These are phyloP conservation scores for Russula ochroleuca DNA, from an alignment of 768 basidiomycete genomes.

Conservation along the genomic window DNA sequence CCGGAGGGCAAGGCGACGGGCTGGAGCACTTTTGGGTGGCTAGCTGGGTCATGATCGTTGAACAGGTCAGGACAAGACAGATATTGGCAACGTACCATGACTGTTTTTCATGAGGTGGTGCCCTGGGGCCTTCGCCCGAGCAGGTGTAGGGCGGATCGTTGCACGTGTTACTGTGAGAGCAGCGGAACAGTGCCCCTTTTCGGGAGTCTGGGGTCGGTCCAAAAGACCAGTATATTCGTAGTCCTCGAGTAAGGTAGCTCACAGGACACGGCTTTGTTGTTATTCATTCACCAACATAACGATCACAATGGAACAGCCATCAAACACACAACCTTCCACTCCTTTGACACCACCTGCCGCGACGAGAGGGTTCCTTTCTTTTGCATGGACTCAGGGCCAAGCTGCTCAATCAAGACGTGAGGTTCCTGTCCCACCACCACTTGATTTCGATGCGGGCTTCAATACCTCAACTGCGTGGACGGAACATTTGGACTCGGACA, in stretches of 20 bases:
- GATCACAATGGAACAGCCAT: slow-evolving; percentile 11
- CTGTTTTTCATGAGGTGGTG: slow-evolving; percentile 1
- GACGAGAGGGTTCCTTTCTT: slow-evolving; percentile 16
- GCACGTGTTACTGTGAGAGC: slow-evolving; percentile 3
- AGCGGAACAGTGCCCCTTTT: neutral
- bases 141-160: neutral
- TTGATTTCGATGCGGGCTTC: slow-evolving; percentile 69
- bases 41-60: neutral
- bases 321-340: slow-evolving; percentile 1
- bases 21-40: slow-evolving; percentile 2
- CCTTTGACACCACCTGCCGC: slow-evolving; percentile 24
- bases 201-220: neutral
- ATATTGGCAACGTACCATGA: slow-evolving; percentile 6
- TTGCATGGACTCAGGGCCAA: slow-evolving; percentile 21
- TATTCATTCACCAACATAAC: neutral
- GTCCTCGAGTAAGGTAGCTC: neutral
- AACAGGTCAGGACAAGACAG: neutral
- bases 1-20: slow-evolving; percentile 23
- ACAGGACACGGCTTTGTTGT: neutral
- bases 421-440: neutral
- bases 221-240: neutral
- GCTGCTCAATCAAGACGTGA: slow-evolving; percentile 15
- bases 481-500: slow-evolving; percentile 46
- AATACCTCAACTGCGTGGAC: slow-evolving; percentile 79
- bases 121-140: neutral